Percentiles rank a stretch among this genome's conserved stretches.
phyloP scores from a whole-genome alignment of 164 flowering plant species.

The Magnolia changhungtana region DNA sequence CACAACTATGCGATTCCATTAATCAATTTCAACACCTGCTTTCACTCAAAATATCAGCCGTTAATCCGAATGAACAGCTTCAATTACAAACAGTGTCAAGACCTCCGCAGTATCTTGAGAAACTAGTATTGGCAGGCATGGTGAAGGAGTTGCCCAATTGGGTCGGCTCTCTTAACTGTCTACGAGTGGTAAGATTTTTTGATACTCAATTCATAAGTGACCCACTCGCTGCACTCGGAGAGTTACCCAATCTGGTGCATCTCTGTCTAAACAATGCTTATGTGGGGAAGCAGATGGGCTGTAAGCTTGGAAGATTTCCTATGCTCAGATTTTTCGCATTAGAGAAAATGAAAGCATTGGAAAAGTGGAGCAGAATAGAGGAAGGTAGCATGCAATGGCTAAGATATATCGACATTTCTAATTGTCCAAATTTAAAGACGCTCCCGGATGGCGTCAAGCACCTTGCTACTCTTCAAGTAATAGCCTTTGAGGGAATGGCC shows the following conservation, averaged over 20 bases:
- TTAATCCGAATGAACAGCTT: not conserved
- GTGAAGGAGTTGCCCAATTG: constrained; percentile 7
- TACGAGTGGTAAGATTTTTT: not conserved
- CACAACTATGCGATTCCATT: not conserved
- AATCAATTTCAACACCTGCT: constrained; percentile 1
- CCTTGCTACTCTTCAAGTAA: too few relatives aligned
- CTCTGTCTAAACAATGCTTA: not conserved
- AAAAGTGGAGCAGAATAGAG: not conserved
- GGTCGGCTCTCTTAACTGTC: not conserved
- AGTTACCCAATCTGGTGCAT: not conserved
- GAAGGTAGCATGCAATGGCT: not conserved
- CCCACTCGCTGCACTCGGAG: not conserved
- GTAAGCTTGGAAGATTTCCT: not conserved
- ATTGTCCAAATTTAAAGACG: too few relatives aligned
- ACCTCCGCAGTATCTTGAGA: constrained; percentile 4
- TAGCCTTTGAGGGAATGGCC: too few relatives aligned
- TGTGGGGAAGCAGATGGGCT: not conserved
- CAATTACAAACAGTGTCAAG: constrained; percentile 3
- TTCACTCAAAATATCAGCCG: not conserved
- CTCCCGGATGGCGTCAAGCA: too few relatives aligned
- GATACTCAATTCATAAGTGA: not conserved
- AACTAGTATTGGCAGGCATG: not conserved
- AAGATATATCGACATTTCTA: not conserved
- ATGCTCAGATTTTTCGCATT: not conserved
- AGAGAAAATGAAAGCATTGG: not conserved